Conservation (phyloP, 78 protist species). For the Dictyostelium intermedium region DNA sequence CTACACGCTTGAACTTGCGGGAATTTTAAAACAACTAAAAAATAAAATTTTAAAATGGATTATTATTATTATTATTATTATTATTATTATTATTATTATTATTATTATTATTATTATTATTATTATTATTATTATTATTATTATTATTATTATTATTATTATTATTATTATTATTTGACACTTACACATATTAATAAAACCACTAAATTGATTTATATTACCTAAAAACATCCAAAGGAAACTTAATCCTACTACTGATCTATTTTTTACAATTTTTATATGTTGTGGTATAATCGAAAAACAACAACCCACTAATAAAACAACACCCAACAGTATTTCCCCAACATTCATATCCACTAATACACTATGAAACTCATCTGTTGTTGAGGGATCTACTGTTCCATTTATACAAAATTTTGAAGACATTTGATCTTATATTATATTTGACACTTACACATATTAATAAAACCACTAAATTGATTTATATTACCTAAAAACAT, state of each 20-base stretch:
- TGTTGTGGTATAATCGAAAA: slow-evolving; percentile 75
- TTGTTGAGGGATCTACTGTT: slow-evolving; percentile 6
- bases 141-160: no score
- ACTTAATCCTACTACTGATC: slow-evolving; percentile 51
- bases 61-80: not conserved
- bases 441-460: slow-evolving; percentile 40
- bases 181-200: slow-evolving; percentile 56
- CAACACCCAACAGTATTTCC: slow-evolving; percentile 35
- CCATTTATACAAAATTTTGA: slow-evolving; percentile 67
- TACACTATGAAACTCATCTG: not conserved
- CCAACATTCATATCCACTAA: slow-evolving; percentile 11
- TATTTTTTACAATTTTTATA: slow-evolving; percentile 37
- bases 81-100: not conserved
- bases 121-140: not conserved
- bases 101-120: not conserved
- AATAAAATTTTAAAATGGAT: not conserved
- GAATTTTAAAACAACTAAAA: slow-evolving; percentile 55
- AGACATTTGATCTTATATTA: not conserved
- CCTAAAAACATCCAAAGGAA: slow-evolving; percentile 76
- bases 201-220: slow-evolving; percentile 64
- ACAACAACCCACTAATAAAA: slow-evolving; percentile 43
- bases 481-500: slow-evolving; percentile 21
- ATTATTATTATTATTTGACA: not conserved
- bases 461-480: slow-evolving; percentile 1
- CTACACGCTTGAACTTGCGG: slow-evolving; percentile 62